Evolutionary conservation across 2,329 filamentous ascomycete genomes (phyloP).

Genomic region (Colletotrichum sp.): DNA sequence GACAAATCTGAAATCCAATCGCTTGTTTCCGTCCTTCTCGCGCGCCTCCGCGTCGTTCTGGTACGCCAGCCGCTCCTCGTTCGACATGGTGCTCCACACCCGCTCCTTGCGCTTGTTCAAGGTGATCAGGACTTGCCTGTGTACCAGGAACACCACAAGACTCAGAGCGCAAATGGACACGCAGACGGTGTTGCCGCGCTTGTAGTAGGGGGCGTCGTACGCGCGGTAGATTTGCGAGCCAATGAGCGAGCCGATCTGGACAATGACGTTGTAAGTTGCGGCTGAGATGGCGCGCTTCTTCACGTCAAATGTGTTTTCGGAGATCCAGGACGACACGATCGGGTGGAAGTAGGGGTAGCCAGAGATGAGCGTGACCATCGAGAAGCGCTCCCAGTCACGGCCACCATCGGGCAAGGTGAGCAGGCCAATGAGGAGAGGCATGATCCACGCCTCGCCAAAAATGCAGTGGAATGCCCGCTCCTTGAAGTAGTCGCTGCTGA

Average conservation of each 20-base stretch:
- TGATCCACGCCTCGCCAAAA: conserved; percentile 57
- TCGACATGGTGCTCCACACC: conserved; percentile 41
- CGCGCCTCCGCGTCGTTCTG: conserved; percentile 46
- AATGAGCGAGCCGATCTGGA: conserved; percentile 48
- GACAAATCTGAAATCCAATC: conserved; percentile 28
- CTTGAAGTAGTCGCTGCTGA: conserved; percentile 53
- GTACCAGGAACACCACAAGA: conserved; percentile 53
- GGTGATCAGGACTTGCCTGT: conserved; percentile 46
- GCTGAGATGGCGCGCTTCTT: conserved; percentile 54
- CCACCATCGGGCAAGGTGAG: conserved; percentile 43
- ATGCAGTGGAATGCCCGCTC: conserved; percentile 52
- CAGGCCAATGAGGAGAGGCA: conserved; percentile 59
- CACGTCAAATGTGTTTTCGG: conserved; percentile 53
- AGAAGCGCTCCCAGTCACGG: conserved; percentile 57
- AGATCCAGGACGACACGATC: conserved; percentile 55
- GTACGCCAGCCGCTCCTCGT: conserved; percentile 39
- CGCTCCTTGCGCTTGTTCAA: conserved; percentile 40
- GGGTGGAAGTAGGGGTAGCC: conserved; percentile 65
- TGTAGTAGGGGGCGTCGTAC: conserved; percentile 61
- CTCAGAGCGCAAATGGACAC: conserved; percentile 56
- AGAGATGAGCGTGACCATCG: conserved; percentile 55
- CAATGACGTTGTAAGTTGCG: conserved; percentile 56
- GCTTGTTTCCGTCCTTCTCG: conserved; percentile 50
- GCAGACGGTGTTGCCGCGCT: conserved; percentile 61
- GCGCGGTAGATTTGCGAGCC: conserved; percentile 54